Conservation (phyloP, 768 basidiomycete genomes). For the Pulveroboletus sp. region DNA sequence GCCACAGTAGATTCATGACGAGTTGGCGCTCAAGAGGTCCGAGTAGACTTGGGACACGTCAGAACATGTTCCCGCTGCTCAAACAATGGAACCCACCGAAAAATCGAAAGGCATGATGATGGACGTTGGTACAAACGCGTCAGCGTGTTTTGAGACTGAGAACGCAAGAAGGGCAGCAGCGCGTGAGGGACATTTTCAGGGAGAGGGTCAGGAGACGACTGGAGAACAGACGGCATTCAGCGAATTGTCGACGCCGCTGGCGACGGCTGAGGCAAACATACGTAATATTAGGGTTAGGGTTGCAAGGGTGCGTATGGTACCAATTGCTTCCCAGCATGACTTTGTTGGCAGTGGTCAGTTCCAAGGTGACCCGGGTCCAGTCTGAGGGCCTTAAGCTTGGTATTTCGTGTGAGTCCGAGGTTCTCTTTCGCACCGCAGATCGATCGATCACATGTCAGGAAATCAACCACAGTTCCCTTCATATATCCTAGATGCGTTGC, state of each 20-base stretch:
- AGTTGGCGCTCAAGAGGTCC: constrained; percentile 80
- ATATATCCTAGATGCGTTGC: background rate
- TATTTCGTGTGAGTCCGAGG: too few relatives aligned
- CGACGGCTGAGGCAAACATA: background rate
- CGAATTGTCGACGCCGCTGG: background rate
- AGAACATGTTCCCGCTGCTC: background rate
- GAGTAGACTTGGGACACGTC: constrained; percentile 51
- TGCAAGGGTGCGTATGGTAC: too few relatives aligned
- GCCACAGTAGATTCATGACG: constrained; percentile 86
- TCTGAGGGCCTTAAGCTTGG: too few relatives aligned
- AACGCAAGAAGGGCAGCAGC: constrained; percentile 75
- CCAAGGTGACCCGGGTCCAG: too few relatives aligned
- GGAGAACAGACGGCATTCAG: constrained; percentile 25
- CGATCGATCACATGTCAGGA: too few relatives aligned
- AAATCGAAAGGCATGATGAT: constrained; percentile 87
- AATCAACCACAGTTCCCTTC: background rate
- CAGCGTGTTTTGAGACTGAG: constrained; percentile 74
- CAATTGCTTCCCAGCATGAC: too few relatives aligned
- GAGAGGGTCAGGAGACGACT: constrained; percentile 9
- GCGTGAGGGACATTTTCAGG: constrained; percentile 49
- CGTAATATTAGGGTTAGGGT: constrained; percentile 12
- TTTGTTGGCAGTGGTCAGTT: too few relatives aligned
- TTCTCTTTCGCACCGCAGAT: too few relatives aligned
- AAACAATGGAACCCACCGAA: constrained; percentile 52
- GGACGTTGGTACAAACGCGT: constrained; percentile 81